These are phyloP conservation scores for Dryas integrifolia DNA, from an alignment of 331 rosid genomes.

Conservation along the genomic window DNA sequence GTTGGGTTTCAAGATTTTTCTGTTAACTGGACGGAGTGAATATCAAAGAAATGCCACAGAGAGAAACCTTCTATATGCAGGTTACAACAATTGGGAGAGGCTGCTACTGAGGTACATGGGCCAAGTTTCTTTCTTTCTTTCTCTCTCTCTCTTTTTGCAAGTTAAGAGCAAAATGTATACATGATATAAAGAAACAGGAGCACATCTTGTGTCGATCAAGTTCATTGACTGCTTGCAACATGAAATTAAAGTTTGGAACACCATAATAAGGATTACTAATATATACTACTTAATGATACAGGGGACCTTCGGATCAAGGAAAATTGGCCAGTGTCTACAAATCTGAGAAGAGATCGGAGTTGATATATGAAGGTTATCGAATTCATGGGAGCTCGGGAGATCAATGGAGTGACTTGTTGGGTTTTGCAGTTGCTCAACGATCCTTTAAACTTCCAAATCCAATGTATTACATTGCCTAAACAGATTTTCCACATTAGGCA, in stretches of 20 bases:
- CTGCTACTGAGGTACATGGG: slow-evolving; percentile 65
- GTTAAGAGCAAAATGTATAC: not conserved
- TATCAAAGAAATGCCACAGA: slow-evolving; percentile 55
- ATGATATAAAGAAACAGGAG: not conserved
- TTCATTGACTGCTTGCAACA: too few relatives aligned
- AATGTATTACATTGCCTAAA: slow-evolving; percentile 62
- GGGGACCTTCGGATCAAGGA: slow-evolving; percentile 64
- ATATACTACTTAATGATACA: slow-evolving; percentile 30
- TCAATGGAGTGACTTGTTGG: slow-evolving; percentile 91
- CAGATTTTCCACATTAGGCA: not conserved
- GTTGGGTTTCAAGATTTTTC: slow-evolving; percentile 61
- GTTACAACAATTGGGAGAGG: slow-evolving; percentile 61
- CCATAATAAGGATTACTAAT: not conserved
- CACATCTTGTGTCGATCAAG: too few relatives aligned
- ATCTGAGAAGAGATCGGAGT: slow-evolving; percentile 72
- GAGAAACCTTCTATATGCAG: slow-evolving; percentile 55
- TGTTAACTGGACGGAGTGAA: slow-evolving; percentile 74
- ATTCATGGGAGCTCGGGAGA: slow-evolving; percentile 86
- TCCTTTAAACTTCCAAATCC: slow-evolving; percentile 93
- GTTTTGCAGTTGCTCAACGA: slow-evolving; percentile 53
- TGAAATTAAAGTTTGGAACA: not conserved
- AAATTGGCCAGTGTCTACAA: slow-evolving; percentile 60
- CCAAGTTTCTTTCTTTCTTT: not conserved
- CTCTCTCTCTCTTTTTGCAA: not conserved
- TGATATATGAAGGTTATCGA: slow-evolving; percentile 50